A percentile compares a stretch with the other conserved stretches of the same genome.
Evolutionary conservation across 2,329 filamentous ascomycete genomes (phyloP).

Genomic region (Pochonia chlamydosporia): DNA sequence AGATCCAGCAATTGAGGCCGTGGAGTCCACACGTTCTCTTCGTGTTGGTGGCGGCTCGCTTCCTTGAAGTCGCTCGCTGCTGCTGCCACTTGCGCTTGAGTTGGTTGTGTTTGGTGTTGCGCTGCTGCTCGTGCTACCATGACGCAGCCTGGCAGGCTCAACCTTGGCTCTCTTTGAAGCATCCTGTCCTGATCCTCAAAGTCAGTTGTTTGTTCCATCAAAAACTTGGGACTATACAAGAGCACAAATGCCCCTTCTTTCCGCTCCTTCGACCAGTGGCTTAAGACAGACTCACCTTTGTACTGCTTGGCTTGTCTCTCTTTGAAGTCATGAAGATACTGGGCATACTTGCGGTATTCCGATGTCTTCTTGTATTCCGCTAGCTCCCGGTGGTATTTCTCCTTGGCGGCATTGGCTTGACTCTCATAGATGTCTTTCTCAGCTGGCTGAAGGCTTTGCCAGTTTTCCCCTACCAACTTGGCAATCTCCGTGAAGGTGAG

Average conservation of each 20-base stretch:
- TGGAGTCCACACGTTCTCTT: constrained; percentile 43
- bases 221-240: too few relatives aligned
- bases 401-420: constrained; percentile 67
- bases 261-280: too few relatives aligned
- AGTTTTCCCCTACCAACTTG: constrained; percentile 75
- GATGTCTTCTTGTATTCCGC: constrained; percentile 72
- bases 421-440: constrained; percentile 70
- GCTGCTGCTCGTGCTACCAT: constrained; percentile 36
- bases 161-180: constrained; percentile 42
- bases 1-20: constrained; percentile 39
- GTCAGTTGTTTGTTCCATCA: neutral
- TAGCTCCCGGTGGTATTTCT: constrained; percentile 69
- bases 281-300: constrained; percentile 53
- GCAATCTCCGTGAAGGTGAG: constrained; percentile 79
- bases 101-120: constrained; percentile 29
- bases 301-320: constrained; percentile 57
- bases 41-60: constrained; percentile 42
- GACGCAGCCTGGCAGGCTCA: constrained; percentile 29
- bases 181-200: constrained; percentile 27
- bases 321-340: constrained; percentile 74
- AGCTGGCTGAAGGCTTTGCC: constrained; percentile 62
- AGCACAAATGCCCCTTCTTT: too few relatives aligned
- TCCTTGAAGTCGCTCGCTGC: constrained; percentile 40
- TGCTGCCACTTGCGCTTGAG: constrained; percentile 40
- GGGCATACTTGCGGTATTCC: constrained; percentile 61